Conservation (phyloP, 108 stramenopile species). For the Nitzschia palea region DNA sequence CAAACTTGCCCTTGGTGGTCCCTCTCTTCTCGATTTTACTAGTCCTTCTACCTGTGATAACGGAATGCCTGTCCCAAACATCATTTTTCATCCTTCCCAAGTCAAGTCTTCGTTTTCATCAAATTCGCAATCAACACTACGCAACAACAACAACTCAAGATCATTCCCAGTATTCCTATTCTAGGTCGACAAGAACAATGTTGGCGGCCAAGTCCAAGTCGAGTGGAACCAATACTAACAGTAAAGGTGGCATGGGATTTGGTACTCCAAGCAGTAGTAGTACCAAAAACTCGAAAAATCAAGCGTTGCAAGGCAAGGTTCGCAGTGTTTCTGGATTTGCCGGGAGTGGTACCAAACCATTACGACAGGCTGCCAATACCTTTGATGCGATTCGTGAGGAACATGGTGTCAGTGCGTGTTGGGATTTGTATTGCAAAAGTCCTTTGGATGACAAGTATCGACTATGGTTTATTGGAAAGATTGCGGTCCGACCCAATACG, state of each 20-base stretch:
- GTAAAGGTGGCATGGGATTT: conserved; percentile 15
- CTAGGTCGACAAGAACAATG: too few relatives aligned
- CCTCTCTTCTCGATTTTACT: too few relatives aligned
- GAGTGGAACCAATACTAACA: too few relatives aligned
- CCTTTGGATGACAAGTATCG: conserved; percentile 56
- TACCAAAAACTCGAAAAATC: not conserved
- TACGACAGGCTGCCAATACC: conserved; percentile 67
- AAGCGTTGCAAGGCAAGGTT: conserved; percentile 30
- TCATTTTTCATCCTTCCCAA: too few relatives aligned
- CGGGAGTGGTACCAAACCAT: conserved; percentile 65
- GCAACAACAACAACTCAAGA: too few relatives aligned
- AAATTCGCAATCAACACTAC: too few relatives aligned
- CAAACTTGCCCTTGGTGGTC: too few relatives aligned
- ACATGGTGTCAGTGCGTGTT: conserved; percentile 36
- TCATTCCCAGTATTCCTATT: too few relatives aligned
- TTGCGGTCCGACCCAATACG: conserved; percentile 35
- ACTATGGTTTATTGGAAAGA: conserved; percentile 85
- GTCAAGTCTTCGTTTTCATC: too few relatives aligned
- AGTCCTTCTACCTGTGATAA: too few relatives aligned
- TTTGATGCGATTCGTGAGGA: conserved; percentile 73
- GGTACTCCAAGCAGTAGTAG: not conserved
- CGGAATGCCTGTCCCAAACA: too few relatives aligned
- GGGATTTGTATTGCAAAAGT: conserved; percentile 73
- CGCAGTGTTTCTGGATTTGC: conserved; percentile 60
- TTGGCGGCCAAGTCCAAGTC: too few relatives aligned